Evolutionary conservation across 164 flowering plant genomes (phyloP).

Genomic region (Warburgia ugandensis): DNA sequence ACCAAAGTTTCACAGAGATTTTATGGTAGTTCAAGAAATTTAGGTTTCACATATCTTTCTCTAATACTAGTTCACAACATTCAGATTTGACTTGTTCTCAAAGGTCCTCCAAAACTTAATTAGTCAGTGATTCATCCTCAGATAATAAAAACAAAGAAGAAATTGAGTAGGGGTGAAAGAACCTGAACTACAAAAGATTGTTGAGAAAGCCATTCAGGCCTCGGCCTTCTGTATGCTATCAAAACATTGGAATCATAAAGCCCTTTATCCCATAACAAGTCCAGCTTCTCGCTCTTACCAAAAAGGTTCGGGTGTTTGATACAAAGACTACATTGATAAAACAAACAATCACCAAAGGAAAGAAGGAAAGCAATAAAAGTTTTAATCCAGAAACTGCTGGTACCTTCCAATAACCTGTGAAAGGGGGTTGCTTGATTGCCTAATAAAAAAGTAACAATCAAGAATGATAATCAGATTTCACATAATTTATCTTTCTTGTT

Average conservation of each 20-base stretch:
- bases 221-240: constrained; percentile 74
- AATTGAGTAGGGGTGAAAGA: constrained; percentile 12
- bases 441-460: constrained; percentile 11
- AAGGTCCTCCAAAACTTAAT: no score
- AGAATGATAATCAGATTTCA: not conserved
- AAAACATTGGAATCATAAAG: constrained; percentile 70
- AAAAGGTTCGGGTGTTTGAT: constrained; percentile 87
- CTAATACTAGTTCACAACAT: no score
- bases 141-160: not conserved
- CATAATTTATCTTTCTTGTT: not conserved
- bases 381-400: not conserved
- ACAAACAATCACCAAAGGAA: not conserved
- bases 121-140: not conserved
- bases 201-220: constrained; percentile 78
- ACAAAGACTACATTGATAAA: constrained; percentile 45
- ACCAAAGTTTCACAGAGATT: not conserved
- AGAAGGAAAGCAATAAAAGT: not conserved
- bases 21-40: constrained; percentile 2
- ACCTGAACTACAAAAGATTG: constrained; percentile 82
- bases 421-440: constrained; percentile 52
- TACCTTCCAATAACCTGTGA: constrained; percentile 81
- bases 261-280: constrained; percentile 85
- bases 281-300: constrained; percentile 94
- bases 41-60: no score
- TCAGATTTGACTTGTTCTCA: no score